Evolutionary conservation across 1,284 basidiomycete genomes (phyloP), one percentile per base, ranked within the genome.

Genomic region (Puccinia hordei): DNA sequence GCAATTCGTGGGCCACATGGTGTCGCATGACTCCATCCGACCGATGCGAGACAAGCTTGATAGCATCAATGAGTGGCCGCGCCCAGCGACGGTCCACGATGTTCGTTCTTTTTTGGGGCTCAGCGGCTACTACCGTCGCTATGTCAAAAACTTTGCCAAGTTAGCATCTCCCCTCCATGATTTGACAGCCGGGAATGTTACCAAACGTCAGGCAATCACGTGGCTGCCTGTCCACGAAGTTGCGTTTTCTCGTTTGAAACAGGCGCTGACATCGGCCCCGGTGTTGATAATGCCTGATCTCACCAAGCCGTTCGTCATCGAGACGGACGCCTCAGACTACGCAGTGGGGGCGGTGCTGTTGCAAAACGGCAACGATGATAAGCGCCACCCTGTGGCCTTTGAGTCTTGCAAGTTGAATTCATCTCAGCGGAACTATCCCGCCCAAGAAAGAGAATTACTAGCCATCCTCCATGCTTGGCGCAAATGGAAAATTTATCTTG

Each of bases 21-120:
- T 68, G 2, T 44, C 35, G 22, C 65, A 5, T 2, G 30, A 73
- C n/a, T 49, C 35, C 10, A 24, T 80, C 0, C 9, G 35, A 13
- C 65, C 49, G n/a, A 65, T 51, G 44, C 66, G 10, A 17, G 68
- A 61, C n/a, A 80, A 80, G 38, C 19, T 80, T 1, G n/a, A 51
- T n/a, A n/a, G 19, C 0, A 49, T 73, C 30, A 13, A 61, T 6
- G 30, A 73, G 2, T 80, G 77, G 77, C 77, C 77, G n/a, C 0
- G 24, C 1, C 77, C 77, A 30, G 1, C 24, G 12, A 73, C 17
- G 4, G 76, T 78, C 9, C 33, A 35, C 22, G 76, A 68, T 38
- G 51, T 78, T 4, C 65, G 38, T n/a, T 61, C 66, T 17, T 78
- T 78, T 59, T 41, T 78, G 15, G 72, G 72, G 3, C 46, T 69